Evolutionary conservation across 1,284 basidiomycete genomes (phyloP).

Genomic region (Fomitopsis palustris): DNA sequence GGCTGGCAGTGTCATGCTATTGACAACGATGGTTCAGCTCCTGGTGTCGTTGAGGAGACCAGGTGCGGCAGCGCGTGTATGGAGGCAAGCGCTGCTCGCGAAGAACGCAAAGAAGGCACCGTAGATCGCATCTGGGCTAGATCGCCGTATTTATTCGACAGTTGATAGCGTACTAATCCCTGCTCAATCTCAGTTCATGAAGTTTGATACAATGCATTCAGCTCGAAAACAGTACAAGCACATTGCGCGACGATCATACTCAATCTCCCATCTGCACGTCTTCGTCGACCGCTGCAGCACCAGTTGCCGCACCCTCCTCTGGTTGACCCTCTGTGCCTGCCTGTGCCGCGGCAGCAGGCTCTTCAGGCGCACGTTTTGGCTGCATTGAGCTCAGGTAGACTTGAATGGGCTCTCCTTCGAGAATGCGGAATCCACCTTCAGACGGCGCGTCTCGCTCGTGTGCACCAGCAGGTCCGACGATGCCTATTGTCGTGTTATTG

Average conservation of each 20-base stretch:
- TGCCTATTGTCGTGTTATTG: slow-evolving; percentile 91
- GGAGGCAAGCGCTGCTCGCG: slow-evolving; percentile 40
- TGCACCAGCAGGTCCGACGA: slow-evolving; percentile 69
- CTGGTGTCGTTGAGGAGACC: slow-evolving; percentile 74
- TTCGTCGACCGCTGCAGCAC: slow-evolving; percentile 46
- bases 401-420: slow-evolving; percentile 74
- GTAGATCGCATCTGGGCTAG: not conserved
- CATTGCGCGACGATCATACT: slow-evolving; percentile 6
- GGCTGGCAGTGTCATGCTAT: slow-evolving; percentile 86
- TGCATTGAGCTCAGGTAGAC: slow-evolving; percentile 72
- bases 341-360: slow-evolving; percentile 30
- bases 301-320: slow-evolving; percentile 22
- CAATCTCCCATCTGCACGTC: slow-evolving; percentile 82
- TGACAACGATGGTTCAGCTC: slow-evolving; percentile 84
- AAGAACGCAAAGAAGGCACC: slow-evolving; percentile 8
- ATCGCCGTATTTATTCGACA: not conserved
- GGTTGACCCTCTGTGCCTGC: slow-evolving; percentile 19
- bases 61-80: slow-evolving; percentile 59
- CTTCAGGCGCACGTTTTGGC: slow-evolving; percentile 49
- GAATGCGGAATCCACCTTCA: slow-evolving; percentile 68
- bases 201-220: slow-evolving; percentile 13
- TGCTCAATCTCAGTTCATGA: slow-evolving; percentile 4
- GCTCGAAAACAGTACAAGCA: slow-evolving; percentile 18
- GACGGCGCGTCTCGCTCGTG: slow-evolving; percentile 52
- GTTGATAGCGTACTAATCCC: not conserved